Evolutionary conservation across 352 stramenopile genomes (phyloP), one percentile per base, ranked within the genome.

Genomic region (Globisporangium irregulare): DNA sequence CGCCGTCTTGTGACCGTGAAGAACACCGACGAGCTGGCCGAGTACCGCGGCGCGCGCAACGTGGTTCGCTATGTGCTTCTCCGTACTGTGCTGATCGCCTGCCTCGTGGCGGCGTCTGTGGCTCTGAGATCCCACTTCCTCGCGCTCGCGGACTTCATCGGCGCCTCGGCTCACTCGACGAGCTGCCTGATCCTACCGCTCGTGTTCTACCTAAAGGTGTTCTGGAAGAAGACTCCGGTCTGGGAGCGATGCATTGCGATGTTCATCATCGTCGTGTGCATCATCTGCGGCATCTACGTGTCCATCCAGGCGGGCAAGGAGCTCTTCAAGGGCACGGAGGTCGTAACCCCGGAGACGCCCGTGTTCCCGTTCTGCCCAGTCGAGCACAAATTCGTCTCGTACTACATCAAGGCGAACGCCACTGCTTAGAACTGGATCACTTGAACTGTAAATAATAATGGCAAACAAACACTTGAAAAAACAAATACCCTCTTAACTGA

Each of bases 161-260:
- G 73, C 24, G 72, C 73, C 18, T 79, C 67, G 24, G 58, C 72
- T 5, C 69, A 66, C 48, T 62, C 71, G 10, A 55, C 67, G 7
- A 73, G 71, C 59, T 79, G 71, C 61, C 72, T 79, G 38, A 78
- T 78, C 43, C 38, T 79, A 18, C 73, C 73, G 14, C 71, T 78
- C 24, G 32, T 69, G 27, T 79, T 79, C 60, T 78, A 79, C 72
- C 48, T 79, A n/a, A 77, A 77, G 66, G 66, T 71, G n/a, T 32
- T 32, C 55, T 77, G 67, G 65, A 59, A 51, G 14, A 71, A 62
- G 59, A 66, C 74, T 15, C 70, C 70, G 32, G 2, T 75, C 8
- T 77, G 61, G 38, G 71, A 78, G 48, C 70, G 69, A 24, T 54
- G 24, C 0, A 36, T 41, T 32, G 70, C 70, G 27, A 5, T 78